phyloP scores from a whole-genome alignment of 805 yeast species.

The Yarrowia keelungensis region DNA sequence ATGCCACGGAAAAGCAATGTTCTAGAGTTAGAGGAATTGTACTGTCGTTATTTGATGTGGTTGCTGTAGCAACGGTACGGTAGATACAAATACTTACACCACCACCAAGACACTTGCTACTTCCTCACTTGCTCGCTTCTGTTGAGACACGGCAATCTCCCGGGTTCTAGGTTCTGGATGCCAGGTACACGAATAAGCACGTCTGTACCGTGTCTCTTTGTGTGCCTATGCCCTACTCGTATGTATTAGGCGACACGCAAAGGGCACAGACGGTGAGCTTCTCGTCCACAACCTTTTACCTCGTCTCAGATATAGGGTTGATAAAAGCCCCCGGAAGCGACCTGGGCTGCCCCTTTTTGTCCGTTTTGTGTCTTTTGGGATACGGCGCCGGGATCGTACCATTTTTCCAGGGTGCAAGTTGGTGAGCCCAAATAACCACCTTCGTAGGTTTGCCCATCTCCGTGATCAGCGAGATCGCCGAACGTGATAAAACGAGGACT shows the following conservation, averaged over 20 bases:
- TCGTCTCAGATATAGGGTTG: conserved; percentile 4
- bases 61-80: no score
- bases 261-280: not conserved
- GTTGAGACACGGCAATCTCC: conserved; percentile 30
- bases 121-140: no score
- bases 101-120: no score
- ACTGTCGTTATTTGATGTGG: no score
- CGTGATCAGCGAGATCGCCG: conserved; percentile 17
- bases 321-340: not conserved
- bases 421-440: conserved; percentile 8
- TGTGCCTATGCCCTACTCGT: not conserved
- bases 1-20: conserved; percentile 7
- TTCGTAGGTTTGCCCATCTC: conserved; percentile 21
- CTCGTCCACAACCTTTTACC: not conserved
- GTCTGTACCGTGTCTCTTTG: not conserved
- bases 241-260: conserved; percentile 1
- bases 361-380: not conserved
- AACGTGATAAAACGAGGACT: not conserved
- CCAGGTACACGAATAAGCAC: conserved; percentile 31
- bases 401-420: conserved; percentile 11
- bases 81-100: no score
- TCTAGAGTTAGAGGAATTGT: no score
- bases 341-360: not conserved
- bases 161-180: not conserved
- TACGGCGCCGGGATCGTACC: conserved; percentile 27